phyloP scores from a whole-genome alignment of 2,329 filamentous ascomycete species.

The Ophiostoma ips region DNA sequence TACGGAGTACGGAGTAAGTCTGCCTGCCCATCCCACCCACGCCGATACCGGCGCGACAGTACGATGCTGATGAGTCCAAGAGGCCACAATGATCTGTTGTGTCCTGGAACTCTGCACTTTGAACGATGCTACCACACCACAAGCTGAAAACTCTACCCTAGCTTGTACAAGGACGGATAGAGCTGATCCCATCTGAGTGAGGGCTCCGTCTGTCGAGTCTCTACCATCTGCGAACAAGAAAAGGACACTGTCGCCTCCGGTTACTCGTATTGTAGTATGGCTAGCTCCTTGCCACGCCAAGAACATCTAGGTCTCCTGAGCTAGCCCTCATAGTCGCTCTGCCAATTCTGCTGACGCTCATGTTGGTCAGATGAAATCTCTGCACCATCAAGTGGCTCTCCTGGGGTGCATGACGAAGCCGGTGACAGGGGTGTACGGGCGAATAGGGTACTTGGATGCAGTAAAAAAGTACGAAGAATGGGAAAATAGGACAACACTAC shows the following conservation, averaged over 20 bases:
- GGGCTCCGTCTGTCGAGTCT: too few species aligned
- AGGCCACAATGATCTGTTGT: not conserved
- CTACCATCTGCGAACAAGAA: too few species aligned
- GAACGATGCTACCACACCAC: too few species aligned
- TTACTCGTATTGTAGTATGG: too few species aligned
- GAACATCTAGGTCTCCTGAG: not conserved
- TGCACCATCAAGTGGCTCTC: not conserved
- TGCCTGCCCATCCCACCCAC: not conserved
- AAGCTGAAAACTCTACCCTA: too few species aligned
- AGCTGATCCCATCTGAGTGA: too few species aligned
- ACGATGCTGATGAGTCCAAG: too few species aligned
- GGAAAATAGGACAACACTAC: too few species aligned
- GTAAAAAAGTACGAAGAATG: not conserved
- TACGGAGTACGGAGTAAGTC: too few species aligned
- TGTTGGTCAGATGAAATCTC: slow-evolving; percentile 11
- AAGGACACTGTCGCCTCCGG: too few species aligned
- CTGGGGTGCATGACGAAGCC: slow-evolving; percentile 7
- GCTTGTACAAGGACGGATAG: too few species aligned
- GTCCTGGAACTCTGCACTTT: not conserved
- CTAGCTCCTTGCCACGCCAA: not conserved
- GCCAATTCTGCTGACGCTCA: slow-evolving; percentile 11
- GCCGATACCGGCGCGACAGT: not conserved
- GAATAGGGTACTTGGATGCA: not conserved
- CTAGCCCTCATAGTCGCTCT: slow-evolving; percentile 5
- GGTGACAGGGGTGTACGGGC: not conserved